A percentile compares a stretch with the other conserved stretches of the same genome.
phyloP scores from a whole-genome alignment of 2,329 filamentous ascomycete species.

The Pestalotiopsis sp. region DNA sequence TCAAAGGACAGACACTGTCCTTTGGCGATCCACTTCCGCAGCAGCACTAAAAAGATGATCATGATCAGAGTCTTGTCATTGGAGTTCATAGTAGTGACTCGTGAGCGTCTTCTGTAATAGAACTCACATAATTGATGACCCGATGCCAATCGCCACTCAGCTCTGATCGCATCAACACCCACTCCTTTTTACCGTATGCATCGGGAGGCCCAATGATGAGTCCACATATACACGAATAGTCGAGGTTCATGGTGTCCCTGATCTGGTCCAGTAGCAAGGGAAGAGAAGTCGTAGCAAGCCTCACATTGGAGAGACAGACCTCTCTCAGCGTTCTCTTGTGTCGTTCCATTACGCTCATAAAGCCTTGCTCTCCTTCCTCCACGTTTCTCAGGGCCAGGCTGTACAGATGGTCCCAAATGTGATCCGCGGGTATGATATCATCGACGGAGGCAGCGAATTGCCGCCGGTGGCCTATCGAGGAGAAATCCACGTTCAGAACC shows the following conservation, averaged over 20 bases:
- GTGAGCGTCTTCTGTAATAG: too few relatives aligned
- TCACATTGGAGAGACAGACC: slow-evolving; percentile 27
- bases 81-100: too few relatives aligned
- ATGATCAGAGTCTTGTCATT: too few relatives aligned
- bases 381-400: slow-evolving; percentile 25
- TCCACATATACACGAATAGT: slow-evolving; percentile 28
- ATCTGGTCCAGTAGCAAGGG: slow-evolving; percentile 26
- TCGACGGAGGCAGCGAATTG: background rate
- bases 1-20: background rate
- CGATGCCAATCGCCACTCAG: background rate
- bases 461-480: slow-evolving; percentile 6
- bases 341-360: slow-evolving; percentile 23
- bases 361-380: slow-evolving; percentile 24
- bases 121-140: background rate
- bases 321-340: slow-evolving; percentile 27
- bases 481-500: slow-evolving; percentile 25
- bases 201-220: background rate
- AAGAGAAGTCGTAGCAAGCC: slow-evolving; percentile 27
- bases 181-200: background rate
- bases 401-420: slow-evolving; percentile 26
- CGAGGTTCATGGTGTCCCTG: slow-evolving; percentile 24
- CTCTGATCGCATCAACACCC: background rate
- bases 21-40: background rate
- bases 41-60: background rate
- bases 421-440: slow-evolving; percentile 17